Evolutionary conservation across 2,329 filamentous ascomycete genomes (phyloP).

Genomic region (Dactylellina sp.): DNA sequence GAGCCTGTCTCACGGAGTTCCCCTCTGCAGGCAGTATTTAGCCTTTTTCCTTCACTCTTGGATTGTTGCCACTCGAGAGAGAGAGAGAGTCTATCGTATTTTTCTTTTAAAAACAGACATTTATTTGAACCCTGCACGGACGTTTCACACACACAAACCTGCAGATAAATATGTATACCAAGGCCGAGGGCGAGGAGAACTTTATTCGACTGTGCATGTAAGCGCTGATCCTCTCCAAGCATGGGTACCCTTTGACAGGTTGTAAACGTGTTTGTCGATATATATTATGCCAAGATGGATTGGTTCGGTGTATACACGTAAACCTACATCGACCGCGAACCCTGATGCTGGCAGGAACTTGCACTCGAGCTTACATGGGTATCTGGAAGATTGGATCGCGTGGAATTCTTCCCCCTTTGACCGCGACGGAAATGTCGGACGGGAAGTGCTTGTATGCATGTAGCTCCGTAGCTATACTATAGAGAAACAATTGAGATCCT

Average conservation of each 20-base stretch:
- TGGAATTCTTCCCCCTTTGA: background rate
- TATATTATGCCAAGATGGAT: too few relatives aligned
- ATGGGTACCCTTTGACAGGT: too few relatives aligned
- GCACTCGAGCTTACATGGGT: slow-evolving; percentile 16
- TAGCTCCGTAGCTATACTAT: too few relatives aligned
- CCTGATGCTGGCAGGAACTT: slow-evolving; percentile 37
- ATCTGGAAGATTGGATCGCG: slow-evolving; percentile 24
- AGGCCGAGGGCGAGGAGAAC: background rate
- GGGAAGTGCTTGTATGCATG: too few relatives aligned
- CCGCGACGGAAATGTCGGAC: background rate
- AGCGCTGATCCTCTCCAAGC: too few relatives aligned
- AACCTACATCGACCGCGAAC: slow-evolving; percentile 10
- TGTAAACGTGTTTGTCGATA: too few relatives aligned
- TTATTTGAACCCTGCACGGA: slow-evolving; percentile 13
- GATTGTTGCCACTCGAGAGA: too few relatives aligned
- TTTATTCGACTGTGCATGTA: slow-evolving; percentile 4
- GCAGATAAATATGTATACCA: slow-evolving; percentile 11
- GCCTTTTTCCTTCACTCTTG: slow-evolving; percentile 21
- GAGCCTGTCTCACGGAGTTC: background rate
- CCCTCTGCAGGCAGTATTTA: slow-evolving; percentile 30
- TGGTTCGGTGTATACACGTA: too few relatives aligned
- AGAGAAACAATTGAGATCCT: too few relatives aligned
- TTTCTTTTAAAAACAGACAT: too few relatives aligned
- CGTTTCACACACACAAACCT: slow-evolving; percentile 36
- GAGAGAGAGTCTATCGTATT: too few relatives aligned